Evolutionary conservation across 2,329 filamentous ascomycete species (phyloP), one percentile per base, ranked within the genome.

Genomic region (Atkinsonella texensis): DNA sequence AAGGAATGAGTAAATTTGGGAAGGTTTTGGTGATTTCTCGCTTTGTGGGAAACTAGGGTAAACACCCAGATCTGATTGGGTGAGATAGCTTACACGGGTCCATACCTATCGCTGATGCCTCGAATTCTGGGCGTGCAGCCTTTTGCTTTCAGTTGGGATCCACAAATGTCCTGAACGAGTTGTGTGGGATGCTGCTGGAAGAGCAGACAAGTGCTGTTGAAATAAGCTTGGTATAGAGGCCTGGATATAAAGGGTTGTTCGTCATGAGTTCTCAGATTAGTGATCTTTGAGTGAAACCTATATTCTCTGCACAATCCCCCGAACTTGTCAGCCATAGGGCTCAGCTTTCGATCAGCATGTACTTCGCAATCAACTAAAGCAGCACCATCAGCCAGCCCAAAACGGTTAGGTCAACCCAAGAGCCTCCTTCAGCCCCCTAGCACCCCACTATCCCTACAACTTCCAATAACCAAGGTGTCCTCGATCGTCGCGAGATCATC

Each of bases 1-100:
- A 54, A 60, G 59, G 59, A 59, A 59, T 57, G 58, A 53, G 60
- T 35, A 62, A 65, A 70, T 68, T 70, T 70, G 63, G 61, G 62
- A 28, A 63, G 61, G 65, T 65, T 69, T 69, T 70, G 65, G 63
- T 66, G 64, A 67, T 68, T 70, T 70, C 67, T 68, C 62, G 64
- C 62, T 69, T 70, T 71, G 69, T 71, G 69, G 68, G 69, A 62
- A 63, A 60, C 60, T 68, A 68, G 67, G 67, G 68, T 68, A 63
- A 60, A 61, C 61, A 58, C 44, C 60, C 58, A 62, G 57, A 56
- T 62, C 63, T 60, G 58, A 65, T 68, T 60, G 54, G 61, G 55
- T 31, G 56, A 52, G 59, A 59, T 61, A 63, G 61, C 59, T 58
- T 51, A 61, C 12, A 12, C 9, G 44, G 50, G 10, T n/a, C 50